Percentiles rank a stretch among this genome's conserved stretches.
Evolutionary conservation across 768 basidiomycete genomes (phyloP).

Genomic region (Tephrocybe sp.): DNA sequence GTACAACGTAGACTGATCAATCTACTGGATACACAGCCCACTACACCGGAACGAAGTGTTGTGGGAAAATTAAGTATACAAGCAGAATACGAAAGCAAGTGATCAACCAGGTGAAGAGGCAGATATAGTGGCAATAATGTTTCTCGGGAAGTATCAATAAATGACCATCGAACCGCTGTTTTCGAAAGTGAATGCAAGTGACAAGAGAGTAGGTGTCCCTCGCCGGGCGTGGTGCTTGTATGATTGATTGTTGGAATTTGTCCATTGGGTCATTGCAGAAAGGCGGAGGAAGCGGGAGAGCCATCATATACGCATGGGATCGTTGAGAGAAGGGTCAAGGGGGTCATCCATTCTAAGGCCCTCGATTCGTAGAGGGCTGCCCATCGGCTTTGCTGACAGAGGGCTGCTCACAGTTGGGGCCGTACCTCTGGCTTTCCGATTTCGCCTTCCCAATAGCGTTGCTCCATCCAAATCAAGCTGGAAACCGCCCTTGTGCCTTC

Average conservation of each 20-base stretch:
- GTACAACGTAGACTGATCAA: not conserved
- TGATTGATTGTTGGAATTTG: no score
- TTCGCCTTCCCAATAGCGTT: constrained; percentile 77
- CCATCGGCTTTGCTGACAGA: constrained; percentile 28
- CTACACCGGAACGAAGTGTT: not conserved
- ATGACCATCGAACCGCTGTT: constrained; percentile 10
- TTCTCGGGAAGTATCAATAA: constrained; percentile 10
- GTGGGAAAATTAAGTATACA: not conserved
- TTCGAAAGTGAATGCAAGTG: not conserved
- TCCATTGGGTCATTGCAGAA: not conserved
- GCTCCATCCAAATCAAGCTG: constrained; percentile 86
- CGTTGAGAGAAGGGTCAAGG: constrained; percentile 17
- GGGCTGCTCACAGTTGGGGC: constrained; percentile 31
- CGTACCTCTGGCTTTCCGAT: constrained; percentile 34
- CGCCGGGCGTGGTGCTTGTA: no score
- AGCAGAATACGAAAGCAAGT: not conserved
- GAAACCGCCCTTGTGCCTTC: constrained; percentile 41
- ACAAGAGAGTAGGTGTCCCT: no score
- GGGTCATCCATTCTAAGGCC: constrained; percentile 19
- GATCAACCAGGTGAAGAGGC: no score
- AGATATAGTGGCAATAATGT: no score
- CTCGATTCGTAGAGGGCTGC: constrained; percentile 26
- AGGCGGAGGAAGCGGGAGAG: not conserved
- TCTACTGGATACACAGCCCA: not conserved
- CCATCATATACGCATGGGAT: constrained; percentile 21